Conservation (phyloP, 164 flowering plant genomes). For the Sextonia rubra region DNA sequence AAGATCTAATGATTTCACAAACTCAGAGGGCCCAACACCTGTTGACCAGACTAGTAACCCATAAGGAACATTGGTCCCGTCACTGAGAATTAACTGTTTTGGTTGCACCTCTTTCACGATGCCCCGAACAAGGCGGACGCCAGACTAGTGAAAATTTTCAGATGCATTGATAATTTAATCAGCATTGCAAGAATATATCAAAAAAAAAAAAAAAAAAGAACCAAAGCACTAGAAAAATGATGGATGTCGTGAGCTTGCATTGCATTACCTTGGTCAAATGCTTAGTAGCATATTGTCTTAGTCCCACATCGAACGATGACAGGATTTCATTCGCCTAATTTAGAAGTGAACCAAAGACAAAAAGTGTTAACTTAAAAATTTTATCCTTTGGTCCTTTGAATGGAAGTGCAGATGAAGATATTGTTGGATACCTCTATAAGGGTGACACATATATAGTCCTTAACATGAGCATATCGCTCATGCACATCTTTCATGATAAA, state of each 20-base stretch:
- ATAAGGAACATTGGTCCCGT: slow-evolving; percentile 78
- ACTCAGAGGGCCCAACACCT: slow-evolving; percentile 79
- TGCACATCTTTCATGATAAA: slow-evolving; percentile 72
- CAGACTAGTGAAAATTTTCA: slow-evolving; percentile 38
- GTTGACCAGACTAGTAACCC: slow-evolving; percentile 94
- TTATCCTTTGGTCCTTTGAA: background rate
- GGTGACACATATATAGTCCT: slow-evolving; percentile 68
- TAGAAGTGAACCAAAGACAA: background rate
- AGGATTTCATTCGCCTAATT: slow-evolving; percentile 80
- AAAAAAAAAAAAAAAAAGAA: background rate
- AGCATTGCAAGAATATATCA: background rate
- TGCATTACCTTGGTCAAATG: slow-evolving; percentile 61
- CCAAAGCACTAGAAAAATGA: background rate
- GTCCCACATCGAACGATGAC: slow-evolving; percentile 73
- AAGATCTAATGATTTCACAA: slow-evolving; percentile 60
- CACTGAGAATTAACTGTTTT: slow-evolving; percentile 60
- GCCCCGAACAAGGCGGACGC: slow-evolving; percentile 68
- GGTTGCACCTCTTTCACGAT: slow-evolving; percentile 79
- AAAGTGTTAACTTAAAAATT: background rate
- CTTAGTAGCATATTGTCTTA: slow-evolving; percentile 68
- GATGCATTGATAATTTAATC: slow-evolving; percentile 9
- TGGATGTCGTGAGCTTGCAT: background rate
- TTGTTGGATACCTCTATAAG: slow-evolving; percentile 61
- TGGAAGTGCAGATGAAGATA: background rate
- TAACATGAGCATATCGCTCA: slow-evolving; percentile 66